These are phyloP conservation scores for Nemania serpens DNA, from an alignment of 2,329 filamentous ascomycete species.

Conservation along the genomic window DNA sequence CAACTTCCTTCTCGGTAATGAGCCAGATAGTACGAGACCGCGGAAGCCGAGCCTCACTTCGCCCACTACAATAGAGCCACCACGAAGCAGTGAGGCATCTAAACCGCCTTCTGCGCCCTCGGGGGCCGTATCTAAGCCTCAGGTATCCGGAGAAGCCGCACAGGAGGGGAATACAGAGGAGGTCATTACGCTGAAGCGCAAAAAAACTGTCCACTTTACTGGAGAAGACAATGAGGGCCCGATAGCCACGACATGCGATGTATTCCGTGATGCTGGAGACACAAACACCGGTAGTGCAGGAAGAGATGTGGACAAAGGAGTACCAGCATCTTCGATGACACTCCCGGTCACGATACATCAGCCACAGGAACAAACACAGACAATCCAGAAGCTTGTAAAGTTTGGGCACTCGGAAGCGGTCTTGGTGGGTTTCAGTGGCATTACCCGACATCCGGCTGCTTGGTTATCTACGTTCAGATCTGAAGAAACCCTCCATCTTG, in stretches of 20 bases:
- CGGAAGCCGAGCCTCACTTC: slow-evolving; percentile 20
- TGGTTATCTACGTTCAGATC: slow-evolving; percentile 37
- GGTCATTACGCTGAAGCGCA: slow-evolving; percentile 35
- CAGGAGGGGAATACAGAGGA: slow-evolving; percentile 4
- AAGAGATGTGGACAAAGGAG: not conserved
- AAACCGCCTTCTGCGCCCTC: not conserved
- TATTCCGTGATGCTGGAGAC: slow-evolving; percentile 7
- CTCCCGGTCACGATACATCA: slow-evolving; percentile 36
- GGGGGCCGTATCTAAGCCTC: slow-evolving; percentile 1
- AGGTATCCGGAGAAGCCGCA: slow-evolving; percentile 5
- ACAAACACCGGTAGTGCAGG: not conserved
- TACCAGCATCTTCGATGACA: slow-evolving; percentile 21
- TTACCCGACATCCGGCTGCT: slow-evolving; percentile 31
- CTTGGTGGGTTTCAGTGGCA: slow-evolving; percentile 33
- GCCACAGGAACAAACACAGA: slow-evolving; percentile 33
- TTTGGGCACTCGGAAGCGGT: slow-evolving; percentile 36
- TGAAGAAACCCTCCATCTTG: slow-evolving; percentile 33
- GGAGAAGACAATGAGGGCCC: slow-evolving; percentile 28
- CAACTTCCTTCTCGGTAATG: slow-evolving; percentile 37
- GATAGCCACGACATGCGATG: slow-evolving; percentile 30
- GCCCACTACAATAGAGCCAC: not conserved
- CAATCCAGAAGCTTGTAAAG: slow-evolving; percentile 32
- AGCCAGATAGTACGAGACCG: slow-evolving; percentile 12
- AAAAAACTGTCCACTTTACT: slow-evolving; percentile 47
- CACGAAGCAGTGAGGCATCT: not conserved